Conservation (phyloP, 345 rosid species). For the Erucastrum elatum region DNA sequence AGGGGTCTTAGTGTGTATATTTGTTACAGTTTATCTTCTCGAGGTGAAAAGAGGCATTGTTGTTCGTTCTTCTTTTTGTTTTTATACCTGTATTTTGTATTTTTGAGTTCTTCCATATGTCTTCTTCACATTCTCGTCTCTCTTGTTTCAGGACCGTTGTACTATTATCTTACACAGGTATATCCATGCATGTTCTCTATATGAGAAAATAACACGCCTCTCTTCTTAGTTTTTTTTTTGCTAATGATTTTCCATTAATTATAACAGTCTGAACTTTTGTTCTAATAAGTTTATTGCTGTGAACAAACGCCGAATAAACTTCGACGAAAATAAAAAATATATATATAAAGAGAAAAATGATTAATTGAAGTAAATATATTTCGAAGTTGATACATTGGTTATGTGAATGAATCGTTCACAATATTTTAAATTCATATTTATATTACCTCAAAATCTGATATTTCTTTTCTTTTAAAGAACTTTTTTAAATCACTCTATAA, state of each 20-base stretch:
- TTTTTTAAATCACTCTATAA: no score
- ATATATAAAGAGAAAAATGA: no score
- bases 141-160: conserved; percentile 37
- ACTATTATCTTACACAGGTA: conserved; percentile 7
- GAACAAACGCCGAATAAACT: background rate
- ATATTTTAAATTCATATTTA: no score
- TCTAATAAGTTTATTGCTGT: background rate
- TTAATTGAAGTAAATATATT: background rate
- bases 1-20: background rate
- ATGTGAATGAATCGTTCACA: background rate
- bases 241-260: no score
- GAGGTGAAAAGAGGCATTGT: conserved; percentile 43
- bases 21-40: conserved; percentile 37
- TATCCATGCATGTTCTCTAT: background rate
- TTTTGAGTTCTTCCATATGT: conserved; percentile 46
- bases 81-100: conserved; percentile 16
- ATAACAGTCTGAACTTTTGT: no score
- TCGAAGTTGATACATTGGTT: no score
- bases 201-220: no score
- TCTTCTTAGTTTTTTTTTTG: no score
- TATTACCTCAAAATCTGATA: no score
- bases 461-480: no score
- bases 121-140: conserved; percentile 33
- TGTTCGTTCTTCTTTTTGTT: conserved; percentile 55
- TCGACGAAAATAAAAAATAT: background rate